Evolutionary conservation across 768 basidiomycete genomes (phyloP).

Genomic region (Gymnopilus junonius): DNA sequence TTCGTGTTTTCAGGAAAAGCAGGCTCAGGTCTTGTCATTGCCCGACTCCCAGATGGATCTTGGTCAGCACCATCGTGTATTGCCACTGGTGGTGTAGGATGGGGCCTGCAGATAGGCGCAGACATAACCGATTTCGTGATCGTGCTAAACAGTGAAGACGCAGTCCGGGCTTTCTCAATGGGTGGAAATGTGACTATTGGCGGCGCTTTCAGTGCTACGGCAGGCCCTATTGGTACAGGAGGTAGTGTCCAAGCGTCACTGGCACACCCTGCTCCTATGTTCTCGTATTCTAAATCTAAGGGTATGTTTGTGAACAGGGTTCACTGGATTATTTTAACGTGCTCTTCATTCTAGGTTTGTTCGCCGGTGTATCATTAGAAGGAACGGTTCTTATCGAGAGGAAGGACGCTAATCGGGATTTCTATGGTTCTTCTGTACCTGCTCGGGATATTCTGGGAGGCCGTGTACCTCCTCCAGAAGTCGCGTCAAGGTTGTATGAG

Average conservation of each 20-base stretch:
- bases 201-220: conserved; percentile 82
- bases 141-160: conserved; percentile 95
- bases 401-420: conserved; percentile 95
- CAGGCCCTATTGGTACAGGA: conserved; percentile 94
- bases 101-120: conserved; percentile 95
- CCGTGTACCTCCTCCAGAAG: conserved; percentile 96
- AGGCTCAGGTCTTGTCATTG: conserved; percentile 91
- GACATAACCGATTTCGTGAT: conserved; percentile 96
- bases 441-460: conserved; percentile 92
- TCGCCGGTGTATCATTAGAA: conserved; percentile 93
- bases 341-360: conserved; percentile 63
- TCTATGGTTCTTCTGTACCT: conserved; percentile 91
- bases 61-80: conserved; percentile 98
- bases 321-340: conserved; percentile 5
- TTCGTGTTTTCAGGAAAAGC: conserved; percentile 96
- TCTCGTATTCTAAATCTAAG: conserved; percentile 95
- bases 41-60: conserved; percentile 90
- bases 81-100: conserved; percentile 92
- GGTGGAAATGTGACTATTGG: conserved; percentile 98
- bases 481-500: conserved; percentile 90
- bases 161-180: conserved; percentile 92
- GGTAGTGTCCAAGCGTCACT: conserved; percentile 86
- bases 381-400: conserved; percentile 94
- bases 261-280: conserved; percentile 96
- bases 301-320: conserved; percentile 52